Evolutionary conservation across 73 alveolate genomes (phyloP), one percentile per base, ranked within the genome.

Genomic region (Uronychia binucleata): DNA sequence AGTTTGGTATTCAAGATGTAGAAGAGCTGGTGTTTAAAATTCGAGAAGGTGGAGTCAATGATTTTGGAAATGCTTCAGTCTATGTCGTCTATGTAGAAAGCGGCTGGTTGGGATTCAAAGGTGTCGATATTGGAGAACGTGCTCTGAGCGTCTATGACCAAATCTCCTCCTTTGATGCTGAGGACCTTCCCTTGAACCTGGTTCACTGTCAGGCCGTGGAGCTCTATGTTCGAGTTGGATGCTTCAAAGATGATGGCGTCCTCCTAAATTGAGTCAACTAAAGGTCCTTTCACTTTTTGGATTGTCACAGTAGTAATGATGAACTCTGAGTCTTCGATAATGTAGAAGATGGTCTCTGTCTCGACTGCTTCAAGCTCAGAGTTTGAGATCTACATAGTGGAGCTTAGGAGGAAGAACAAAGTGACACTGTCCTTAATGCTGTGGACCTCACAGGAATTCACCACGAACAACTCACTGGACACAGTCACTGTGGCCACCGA

Each of bases 271-370:
- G n/a, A n/a, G n/a, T n/a, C n/a, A n/a, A n/a, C 67, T 46, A 11
- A 11, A 46, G 67, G 5, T 46, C 67, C 67, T 11, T 5, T 46
- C n/a, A 46, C 19, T 46, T 46, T 11, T 5, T 5, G 5, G 19
- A 46, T 46, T 19, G 5, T 11, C 5, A 19, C 19, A 46, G 5
- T 46, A 19, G 67, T 46, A 46, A 46, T 46, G 67, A 19, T 46
- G 67, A 46, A 46, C 5, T 46, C 19, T 46, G 67, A 46, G n/a
- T 46, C 5, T 46, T 46, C 67, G 19, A 46, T 46, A 5, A 46
- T 46, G 67, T 46, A 46, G 67, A 46, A 46, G 67, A 46, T 46
- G 67, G 67, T 46, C 67, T 46, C 67, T 46, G 67, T 46, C 67
- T 46, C 5, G 19, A 46, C 19, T 5, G 5, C 67, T 11, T 5